Conservation (phyloP, 1,139 yeast species). For the Candida sanyaensis region DNA sequence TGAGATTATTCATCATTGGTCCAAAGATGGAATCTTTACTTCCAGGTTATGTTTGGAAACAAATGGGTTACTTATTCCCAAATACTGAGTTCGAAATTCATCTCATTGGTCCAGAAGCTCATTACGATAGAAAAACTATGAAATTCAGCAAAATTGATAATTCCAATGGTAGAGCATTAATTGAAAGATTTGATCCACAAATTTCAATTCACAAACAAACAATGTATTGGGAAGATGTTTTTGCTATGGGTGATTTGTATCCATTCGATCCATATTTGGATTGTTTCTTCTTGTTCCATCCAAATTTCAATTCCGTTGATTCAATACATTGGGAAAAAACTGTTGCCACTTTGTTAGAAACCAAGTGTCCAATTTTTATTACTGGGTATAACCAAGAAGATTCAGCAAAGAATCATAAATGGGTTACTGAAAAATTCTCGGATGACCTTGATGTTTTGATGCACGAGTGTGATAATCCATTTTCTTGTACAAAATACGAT, state of each 20-base stretch:
- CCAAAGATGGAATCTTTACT: conserved; percentile 92
- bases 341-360: conserved; percentile 81
- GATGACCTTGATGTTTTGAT: conserved; percentile 82
- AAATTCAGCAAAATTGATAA: conserved; percentile 38
- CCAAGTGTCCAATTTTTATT: conserved; percentile 88
- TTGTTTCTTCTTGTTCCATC: conserved; percentile 90
- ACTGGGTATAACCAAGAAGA: conserved; percentile 89
- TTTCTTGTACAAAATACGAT: conserved; percentile 91
- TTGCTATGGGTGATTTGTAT: conserved; percentile 90
- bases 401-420: conserved; percentile 64
- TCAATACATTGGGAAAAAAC: conserved; percentile 81
- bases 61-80: conserved; percentile 84
- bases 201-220: conserved; percentile 82
- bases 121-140: conserved; percentile 59
- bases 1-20: conserved; percentile 86
- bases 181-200: conserved; percentile 74
- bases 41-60: conserved; percentile 97
- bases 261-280: conserved; percentile 98
- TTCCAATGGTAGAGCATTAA: conserved; percentile 60
- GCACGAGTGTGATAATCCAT: conserved; percentile 71
- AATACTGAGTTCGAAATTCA: conserved; percentile 80
- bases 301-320: conserved; percentile 88
- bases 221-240: conserved; percentile 85
- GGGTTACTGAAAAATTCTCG: conserved; percentile 62
- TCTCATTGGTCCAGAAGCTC: conserved; percentile 91